These are phyloP conservation scores for Colletotrichum incanum DNA, from an alignment of 2,329 filamentous ascomycete genomes.

Conservation along the genomic window DNA sequence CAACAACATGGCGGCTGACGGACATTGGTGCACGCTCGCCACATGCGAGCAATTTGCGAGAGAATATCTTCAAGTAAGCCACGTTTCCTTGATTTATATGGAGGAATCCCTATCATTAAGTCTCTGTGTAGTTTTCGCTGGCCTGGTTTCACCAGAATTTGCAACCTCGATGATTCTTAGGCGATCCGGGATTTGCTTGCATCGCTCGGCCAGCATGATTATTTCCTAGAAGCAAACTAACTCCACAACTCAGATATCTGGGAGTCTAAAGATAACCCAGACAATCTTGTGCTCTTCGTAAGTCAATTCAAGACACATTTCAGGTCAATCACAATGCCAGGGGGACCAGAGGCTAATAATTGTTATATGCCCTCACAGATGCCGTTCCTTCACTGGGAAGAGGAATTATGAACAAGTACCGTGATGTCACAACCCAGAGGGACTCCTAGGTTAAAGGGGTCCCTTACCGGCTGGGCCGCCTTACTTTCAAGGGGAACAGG, in stretches of 20 bases:
- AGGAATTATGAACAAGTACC: no score
- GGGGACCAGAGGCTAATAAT: background rate
- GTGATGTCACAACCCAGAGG: no score
- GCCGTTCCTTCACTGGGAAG: conserved; percentile 61
- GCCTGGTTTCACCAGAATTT: background rate
- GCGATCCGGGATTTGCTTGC: background rate
- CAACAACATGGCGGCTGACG: conserved; percentile 50
- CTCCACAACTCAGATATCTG: background rate
- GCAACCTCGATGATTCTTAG: background rate
- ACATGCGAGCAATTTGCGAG: conserved; percentile 55
- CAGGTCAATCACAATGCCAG: rapidly evolving
- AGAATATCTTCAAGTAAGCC: conserved; percentile 49
- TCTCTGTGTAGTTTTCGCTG: background rate
- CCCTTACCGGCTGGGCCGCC: no score
- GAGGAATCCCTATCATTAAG: no score
- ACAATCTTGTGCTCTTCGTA: conserved; percentile 53
- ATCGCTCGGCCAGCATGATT: background rate
- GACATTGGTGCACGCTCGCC: conserved; percentile 51
- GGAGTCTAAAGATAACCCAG: conserved; percentile 41
- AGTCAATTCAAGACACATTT: background rate
- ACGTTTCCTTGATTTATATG: background rate
- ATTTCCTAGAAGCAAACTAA: background rate
- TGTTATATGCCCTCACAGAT: conserved; percentile 48
- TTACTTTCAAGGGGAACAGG: no score
- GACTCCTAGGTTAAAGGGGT: no score